phyloP scores from a whole-genome alignment of 371 early-diverging fungal species.

The Fennellomyces sp. region DNA sequence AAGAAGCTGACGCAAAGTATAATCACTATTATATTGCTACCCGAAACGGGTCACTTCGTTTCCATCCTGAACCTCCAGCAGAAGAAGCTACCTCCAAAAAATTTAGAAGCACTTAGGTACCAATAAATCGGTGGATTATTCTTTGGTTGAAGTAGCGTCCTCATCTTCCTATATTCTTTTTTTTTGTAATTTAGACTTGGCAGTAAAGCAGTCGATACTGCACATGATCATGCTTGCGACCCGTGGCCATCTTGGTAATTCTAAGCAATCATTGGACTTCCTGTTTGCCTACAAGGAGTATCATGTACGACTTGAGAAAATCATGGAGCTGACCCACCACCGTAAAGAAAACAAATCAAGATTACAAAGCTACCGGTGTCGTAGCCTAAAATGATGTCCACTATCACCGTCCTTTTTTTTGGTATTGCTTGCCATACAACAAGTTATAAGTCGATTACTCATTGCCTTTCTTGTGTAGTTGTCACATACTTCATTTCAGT shows the following conservation, averaged over 20 bases:
- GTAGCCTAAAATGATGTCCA: no score
- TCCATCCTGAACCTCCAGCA: conserved; percentile 1
- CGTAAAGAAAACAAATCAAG: no score
- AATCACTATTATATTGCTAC: background rate
- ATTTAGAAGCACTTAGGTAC: background rate
- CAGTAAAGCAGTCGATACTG: background rate
- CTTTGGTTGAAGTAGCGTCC: conserved; percentile 3
- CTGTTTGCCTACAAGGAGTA: background rate
- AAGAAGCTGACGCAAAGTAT: background rate
- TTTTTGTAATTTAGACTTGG: conserved; percentile 1
- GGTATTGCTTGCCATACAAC: no score
- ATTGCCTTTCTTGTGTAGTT: no score
- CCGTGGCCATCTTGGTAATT: background rate
- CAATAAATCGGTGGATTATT: background rate
- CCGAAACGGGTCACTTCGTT: background rate
- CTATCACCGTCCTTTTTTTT: no score
- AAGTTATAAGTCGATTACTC: no score
- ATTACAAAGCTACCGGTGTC: no score
- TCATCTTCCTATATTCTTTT: conserved; percentile 7
- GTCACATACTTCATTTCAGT: no score
- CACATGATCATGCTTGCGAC: background rate
- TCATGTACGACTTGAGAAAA: background rate
- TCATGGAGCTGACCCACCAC: background rate
- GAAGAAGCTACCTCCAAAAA: conserved; percentile 1
- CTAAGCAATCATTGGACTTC: conserved; percentile 3